Evolutionary conservation across 129 eudicot genomes (phyloP).

Genomic region (Tagetes patula): DNA sequence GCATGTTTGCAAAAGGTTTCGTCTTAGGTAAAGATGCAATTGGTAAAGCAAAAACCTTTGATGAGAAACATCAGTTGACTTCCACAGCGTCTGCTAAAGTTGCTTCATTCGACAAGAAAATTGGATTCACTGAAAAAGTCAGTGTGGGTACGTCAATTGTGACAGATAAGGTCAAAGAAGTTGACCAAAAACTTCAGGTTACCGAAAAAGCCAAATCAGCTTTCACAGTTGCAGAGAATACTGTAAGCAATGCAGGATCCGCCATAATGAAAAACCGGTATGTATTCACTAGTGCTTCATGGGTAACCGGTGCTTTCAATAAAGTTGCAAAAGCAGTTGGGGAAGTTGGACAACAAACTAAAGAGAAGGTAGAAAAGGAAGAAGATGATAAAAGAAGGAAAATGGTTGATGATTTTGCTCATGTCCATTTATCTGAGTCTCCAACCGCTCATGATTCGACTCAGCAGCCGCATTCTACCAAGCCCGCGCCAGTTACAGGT

Average conservation of each 20-base stretch:
- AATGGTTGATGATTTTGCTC: constrained; percentile 46
- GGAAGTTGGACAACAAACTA: constrained; percentile 51
- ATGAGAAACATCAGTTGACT: constrained; percentile 49
- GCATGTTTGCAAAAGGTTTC: constrained; percentile 53
- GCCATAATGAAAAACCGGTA: constrained; percentile 54
- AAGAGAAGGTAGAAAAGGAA: constrained; percentile 44
- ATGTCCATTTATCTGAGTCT: constrained; percentile 36
- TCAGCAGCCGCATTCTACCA: constrained; percentile 27
- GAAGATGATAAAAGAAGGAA: constrained; percentile 37
- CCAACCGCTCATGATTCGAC: constrained; percentile 31
- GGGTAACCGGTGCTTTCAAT: constrained; percentile 54
- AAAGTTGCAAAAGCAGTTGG: constrained; percentile 54
- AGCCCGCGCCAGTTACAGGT: constrained; percentile 43
- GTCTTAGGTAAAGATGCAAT: constrained; percentile 55
- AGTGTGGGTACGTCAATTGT: constrained; percentile 46
- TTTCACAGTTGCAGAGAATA: constrained; percentile 47
- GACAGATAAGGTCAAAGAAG: constrained; percentile 49
- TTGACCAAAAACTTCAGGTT: constrained; percentile 56
- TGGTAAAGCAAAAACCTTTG: constrained; percentile 43
- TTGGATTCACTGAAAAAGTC: constrained; percentile 52
- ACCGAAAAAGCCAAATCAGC: constrained; percentile 54
- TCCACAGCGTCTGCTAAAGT: constrained; percentile 54
- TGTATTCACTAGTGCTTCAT: constrained; percentile 41
- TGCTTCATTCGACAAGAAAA: constrained; percentile 44
- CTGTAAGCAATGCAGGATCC: constrained; percentile 44